Percentiles rank a stretch among this genome's conserved stretches.
These are phyloP conservation scores for Aureobasidium melanogenum DNA, from an alignment of 2,329 filamentous ascomycete species.

Conservation along the genomic window DNA sequence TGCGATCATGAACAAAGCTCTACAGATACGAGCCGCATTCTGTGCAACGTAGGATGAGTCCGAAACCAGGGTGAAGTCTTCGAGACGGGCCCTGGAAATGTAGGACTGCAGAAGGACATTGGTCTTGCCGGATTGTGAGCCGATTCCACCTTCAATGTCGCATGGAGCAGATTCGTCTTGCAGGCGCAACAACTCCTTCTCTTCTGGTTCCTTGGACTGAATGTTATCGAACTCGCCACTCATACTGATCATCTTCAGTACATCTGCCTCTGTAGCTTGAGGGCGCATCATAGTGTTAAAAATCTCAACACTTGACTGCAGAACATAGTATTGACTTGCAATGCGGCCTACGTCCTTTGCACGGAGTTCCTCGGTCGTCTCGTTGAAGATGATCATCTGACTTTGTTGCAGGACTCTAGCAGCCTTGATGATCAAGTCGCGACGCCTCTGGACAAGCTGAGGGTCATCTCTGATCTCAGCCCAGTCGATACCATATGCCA, in stretches of 20 bases:
- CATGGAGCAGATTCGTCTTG: slow-evolving; percentile 65
- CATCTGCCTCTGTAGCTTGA: slow-evolving; percentile 78
- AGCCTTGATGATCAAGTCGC: slow-evolving; percentile 80
- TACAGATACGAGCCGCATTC: slow-evolving; percentile 87
- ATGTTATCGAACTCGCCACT: slow-evolving; percentile 98
- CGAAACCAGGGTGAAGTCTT: slow-evolving; percentile 88
- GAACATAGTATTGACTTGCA: slow-evolving; percentile 92
- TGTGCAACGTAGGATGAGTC: slow-evolving; percentile 93
- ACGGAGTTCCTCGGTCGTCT: slow-evolving; percentile 81
- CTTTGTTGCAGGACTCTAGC: slow-evolving; percentile 80
- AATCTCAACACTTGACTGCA: slow-evolving; percentile 86
- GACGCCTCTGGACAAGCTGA: slow-evolving; percentile 72
- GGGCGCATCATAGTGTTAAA: slow-evolving; percentile 94
- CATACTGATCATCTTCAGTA: slow-evolving; percentile 93
- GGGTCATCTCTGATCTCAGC: slow-evolving; percentile 82
- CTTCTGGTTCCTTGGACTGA: slow-evolving; percentile 82
- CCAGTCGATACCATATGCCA: slow-evolving; percentile 93
- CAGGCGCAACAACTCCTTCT: slow-evolving; percentile 72
- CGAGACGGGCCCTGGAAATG: slow-evolving; percentile 77
- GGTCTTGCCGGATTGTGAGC: slow-evolving; percentile 75
- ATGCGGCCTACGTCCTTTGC: slow-evolving; percentile 95
- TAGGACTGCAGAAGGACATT: slow-evolving; percentile 93
- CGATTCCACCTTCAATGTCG: slow-evolving; percentile 61
- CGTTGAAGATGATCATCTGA: slow-evolving; percentile 99
- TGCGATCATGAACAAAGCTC: slow-evolving; percentile 94